Evolutionary conservation across 257 asterid genomes (phyloP).

Genomic region (Fraxinus quadrangulata): DNA sequence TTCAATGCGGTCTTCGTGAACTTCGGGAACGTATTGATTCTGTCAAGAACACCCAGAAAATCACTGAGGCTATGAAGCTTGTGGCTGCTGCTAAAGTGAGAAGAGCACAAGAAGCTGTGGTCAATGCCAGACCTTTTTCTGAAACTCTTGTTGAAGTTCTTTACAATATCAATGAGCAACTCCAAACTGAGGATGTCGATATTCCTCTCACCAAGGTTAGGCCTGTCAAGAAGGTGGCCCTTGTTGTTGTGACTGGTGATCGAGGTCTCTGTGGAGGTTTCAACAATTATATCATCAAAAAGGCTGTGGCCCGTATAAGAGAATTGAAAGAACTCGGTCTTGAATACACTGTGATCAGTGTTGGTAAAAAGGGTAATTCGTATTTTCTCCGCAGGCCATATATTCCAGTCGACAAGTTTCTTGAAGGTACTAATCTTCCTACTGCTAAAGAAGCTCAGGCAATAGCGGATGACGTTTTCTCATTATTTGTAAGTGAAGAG

Average conservation of each 20-base stretch:
- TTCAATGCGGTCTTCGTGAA: constrained; percentile 76
- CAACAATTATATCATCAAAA: constrained; percentile 65
- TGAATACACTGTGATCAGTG: constrained; percentile 66
- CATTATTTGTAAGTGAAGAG: constrained; percentile 78
- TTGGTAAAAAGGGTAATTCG: constrained; percentile 81
- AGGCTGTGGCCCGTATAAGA: constrained; percentile 61
- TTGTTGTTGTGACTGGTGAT: constrained; percentile 91
- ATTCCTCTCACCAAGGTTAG: constrained; percentile 72
- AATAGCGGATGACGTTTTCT: constrained; percentile 84
- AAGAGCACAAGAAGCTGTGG: constrained; percentile 94
- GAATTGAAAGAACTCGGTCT: constrained; percentile 69
- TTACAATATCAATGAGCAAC: constrained; percentile 93
- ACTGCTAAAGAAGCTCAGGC: constrained; percentile 93
- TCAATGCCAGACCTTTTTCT: constrained; percentile 81
- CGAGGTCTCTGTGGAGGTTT: constrained; percentile 94
- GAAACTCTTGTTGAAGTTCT: constrained; percentile 89
- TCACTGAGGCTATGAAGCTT: constrained; percentile 97
- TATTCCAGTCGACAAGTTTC: constrained; percentile 65
- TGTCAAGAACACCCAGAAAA: constrained; percentile 86
- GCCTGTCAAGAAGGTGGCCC: constrained; percentile 85
- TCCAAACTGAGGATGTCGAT: constrained; percentile 73
- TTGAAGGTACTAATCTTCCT: constrained; percentile 69
- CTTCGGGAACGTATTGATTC: constrained; percentile 80
- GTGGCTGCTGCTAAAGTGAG: constrained; percentile 96
- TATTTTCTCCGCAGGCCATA: constrained; percentile 70